These are phyloP conservation scores for Gossypium laxum DNA, from an alignment of 441 rosid genomes.

Conservation along the genomic window DNA sequence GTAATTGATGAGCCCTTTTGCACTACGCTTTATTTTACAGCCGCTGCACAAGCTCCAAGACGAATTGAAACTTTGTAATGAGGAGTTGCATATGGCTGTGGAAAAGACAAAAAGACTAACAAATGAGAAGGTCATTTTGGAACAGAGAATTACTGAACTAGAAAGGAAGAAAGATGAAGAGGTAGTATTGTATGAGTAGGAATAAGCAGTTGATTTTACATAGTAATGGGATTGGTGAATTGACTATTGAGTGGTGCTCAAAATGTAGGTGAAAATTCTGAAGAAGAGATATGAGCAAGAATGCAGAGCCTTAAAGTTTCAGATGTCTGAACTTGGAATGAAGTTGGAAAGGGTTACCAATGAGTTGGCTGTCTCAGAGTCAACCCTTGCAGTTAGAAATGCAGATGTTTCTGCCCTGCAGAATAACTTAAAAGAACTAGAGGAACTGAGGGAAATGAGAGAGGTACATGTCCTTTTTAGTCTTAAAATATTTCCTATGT, in stretches of 20 bases:
- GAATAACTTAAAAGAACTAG: slow-evolving; percentile 67
- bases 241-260: neutral
- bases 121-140: slow-evolving; percentile 50
- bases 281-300: slow-evolving; percentile 61
- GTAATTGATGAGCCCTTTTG: slow-evolving; percentile 14
- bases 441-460: slow-evolving; percentile 86
- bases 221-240: neutral
- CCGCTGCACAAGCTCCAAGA: slow-evolving; percentile 47
- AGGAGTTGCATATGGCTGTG: slow-evolving; percentile 44
- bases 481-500: neutral
- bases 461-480: slow-evolving; percentile 41
- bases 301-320: slow-evolving; percentile 44
- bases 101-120: slow-evolving; percentile 39
- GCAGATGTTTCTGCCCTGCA: slow-evolving; percentile 49
- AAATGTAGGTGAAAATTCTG: slow-evolving; percentile 42
- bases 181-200: slow-evolving; percentile 32
- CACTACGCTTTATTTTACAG: slow-evolving; percentile 27
- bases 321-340: slow-evolving; percentile 54
- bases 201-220: slow-evolving; percentile 12
- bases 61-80: slow-evolving; percentile 52
- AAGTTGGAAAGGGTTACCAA: slow-evolving; percentile 44
- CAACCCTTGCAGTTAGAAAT: slow-evolving; percentile 44
- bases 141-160: slow-evolving; percentile 46
- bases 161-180: slow-evolving; percentile 63
- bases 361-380: slow-evolving; percentile 45